A percentile compares a stretch with the other conserved stretches of the same genome.
These are phyloP conservation scores for Discostella stelligeroides DNA, from an alignment of 108 stramenopile genomes.

Conservation along the genomic window DNA sequence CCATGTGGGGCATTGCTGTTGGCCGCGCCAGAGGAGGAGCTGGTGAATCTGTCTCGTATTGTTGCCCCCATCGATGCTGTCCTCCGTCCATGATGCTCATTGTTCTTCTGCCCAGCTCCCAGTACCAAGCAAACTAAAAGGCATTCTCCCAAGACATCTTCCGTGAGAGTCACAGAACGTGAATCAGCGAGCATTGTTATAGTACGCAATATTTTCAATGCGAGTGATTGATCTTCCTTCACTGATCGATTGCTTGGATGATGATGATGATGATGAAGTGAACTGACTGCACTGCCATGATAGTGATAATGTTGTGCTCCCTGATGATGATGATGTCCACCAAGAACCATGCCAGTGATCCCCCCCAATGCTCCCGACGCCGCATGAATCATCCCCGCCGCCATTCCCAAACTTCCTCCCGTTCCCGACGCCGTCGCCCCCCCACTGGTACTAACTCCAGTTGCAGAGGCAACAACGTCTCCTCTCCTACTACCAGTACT, in stretches of 20 bases:
- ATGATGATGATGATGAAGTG: constrained; percentile 8
- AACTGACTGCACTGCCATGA: not conserved
- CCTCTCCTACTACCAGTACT: constrained; percentile 5
- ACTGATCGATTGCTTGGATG: constrained; percentile 30
- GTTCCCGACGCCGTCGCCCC: not conserved
- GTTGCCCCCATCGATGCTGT: constrained; percentile 9
- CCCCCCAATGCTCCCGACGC: constrained; percentile 38
- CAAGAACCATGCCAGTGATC: constrained; percentile 14
- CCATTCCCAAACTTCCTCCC: constrained; percentile 15
- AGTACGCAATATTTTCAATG: constrained; percentile 49
- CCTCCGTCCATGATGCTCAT: constrained; percentile 14
- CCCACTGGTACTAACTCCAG: constrained; percentile 1
- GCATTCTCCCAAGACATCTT: constrained; percentile 46
- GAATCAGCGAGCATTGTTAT: constrained; percentile 55
- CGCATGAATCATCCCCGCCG: constrained; percentile 36
- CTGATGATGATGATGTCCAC: not conserved
- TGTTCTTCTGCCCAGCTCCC: constrained; percentile 31
- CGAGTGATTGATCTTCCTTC: constrained; percentile 54
- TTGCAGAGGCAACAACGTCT: not conserved
- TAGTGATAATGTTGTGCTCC: no score
- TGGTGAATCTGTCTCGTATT: constrained; percentile 14
- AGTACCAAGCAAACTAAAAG: constrained; percentile 49
- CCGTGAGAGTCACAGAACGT: constrained; percentile 32
- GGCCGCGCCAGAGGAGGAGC: not conserved
- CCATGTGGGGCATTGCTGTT: constrained; percentile 13